phyloP scores from a whole-genome alignment of 305 asterid species.

The Coffea humblotiana region DNA sequence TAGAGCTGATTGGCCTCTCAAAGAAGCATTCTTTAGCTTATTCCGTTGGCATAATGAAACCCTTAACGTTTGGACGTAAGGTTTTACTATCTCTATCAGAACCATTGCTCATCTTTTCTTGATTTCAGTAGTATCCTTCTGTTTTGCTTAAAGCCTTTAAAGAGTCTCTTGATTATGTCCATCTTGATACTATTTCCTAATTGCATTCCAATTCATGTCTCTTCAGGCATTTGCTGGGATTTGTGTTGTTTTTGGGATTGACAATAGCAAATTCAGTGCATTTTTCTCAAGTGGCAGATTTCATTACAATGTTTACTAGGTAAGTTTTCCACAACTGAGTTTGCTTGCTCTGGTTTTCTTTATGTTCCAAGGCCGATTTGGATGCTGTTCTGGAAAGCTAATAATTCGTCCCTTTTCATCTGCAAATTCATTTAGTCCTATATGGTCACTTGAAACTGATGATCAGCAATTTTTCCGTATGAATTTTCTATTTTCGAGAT shows the following conservation, averaged over 20 bases:
- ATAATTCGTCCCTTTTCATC: background rate
- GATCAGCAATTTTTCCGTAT: background rate
- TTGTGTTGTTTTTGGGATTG: conserved; percentile 62
- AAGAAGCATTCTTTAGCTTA: conserved; percentile 72
- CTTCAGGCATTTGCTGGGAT: conserved; percentile 91
- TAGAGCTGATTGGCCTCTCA: conserved; percentile 79
- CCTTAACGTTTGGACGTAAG: conserved; percentile 97
- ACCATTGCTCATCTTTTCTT: background rate
- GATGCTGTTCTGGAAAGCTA: background rate
- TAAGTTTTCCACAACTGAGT: conserved; percentile 21
- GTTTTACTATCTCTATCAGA: background rate
- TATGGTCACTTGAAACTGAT: background rate
- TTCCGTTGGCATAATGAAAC: conserved; percentile 98
- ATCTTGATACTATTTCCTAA: background rate
- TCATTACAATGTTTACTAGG: conserved; percentile 70
- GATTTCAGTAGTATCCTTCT: background rate
- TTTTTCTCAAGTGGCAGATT: conserved; percentile 74
- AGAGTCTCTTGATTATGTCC: background rate
- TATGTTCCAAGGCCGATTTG: background rate
- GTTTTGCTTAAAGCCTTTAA: background rate
- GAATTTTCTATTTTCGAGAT: background rate
- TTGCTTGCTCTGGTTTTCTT: background rate
- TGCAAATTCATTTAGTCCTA: background rate
- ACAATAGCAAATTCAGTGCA: conserved; percentile 56
- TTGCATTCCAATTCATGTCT: background rate